Base-by-base conservation (phyloP, 2,329 filamentous ascomycete genomes). In the Fusarium praegraminearum region DNA sequence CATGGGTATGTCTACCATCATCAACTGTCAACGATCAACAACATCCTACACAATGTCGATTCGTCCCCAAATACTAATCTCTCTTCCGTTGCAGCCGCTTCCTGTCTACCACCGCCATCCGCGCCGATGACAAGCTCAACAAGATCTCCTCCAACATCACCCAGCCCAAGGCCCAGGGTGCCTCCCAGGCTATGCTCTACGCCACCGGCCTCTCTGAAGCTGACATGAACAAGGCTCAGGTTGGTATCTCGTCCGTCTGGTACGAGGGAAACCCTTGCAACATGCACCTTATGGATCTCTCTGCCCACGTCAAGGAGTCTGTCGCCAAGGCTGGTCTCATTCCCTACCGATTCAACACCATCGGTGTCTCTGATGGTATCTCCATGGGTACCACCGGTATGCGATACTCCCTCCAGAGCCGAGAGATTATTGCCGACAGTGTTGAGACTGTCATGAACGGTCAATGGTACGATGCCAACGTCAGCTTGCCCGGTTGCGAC, bases 401-500 rank as follows among this genome's bases (percentile, higher is more conserved):
- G 96, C 89, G 95, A 68, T 98, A 94, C 83, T 96, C 92, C 57
- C 86, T 98, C 54, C 96, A 98, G 84, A 97, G 93, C 73, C 88
- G 96, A 79, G 96, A 99, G 81, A 89, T 99, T 76, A 99, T 99
- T 75, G 96, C 96, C 76, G 96, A 99, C 83, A 97, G 93, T 67
- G 97, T 99, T 76, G 96, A 99, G 87, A 98, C 96, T 7, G 96
- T 99, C 75, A 99, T 98, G 94, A 91, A 94, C 73, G 96, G 94
- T 18, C 96, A 99, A 83, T 98, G 94, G 94, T 98, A 99, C 79
- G 96, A 99, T 80, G 95, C 90, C 73, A 98, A 98, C 81, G 92
- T 99, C 78, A 97, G 93, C 55, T 92, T 99, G 75, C 96, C 96
- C 16, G 96, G 96, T 50, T 99, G 96, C 82, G 96, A 99, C 87